Evolutionary conservation across 495 filamentous ascomycete genomes (phyloP).

Genomic region (Neurospora sp.): DNA sequence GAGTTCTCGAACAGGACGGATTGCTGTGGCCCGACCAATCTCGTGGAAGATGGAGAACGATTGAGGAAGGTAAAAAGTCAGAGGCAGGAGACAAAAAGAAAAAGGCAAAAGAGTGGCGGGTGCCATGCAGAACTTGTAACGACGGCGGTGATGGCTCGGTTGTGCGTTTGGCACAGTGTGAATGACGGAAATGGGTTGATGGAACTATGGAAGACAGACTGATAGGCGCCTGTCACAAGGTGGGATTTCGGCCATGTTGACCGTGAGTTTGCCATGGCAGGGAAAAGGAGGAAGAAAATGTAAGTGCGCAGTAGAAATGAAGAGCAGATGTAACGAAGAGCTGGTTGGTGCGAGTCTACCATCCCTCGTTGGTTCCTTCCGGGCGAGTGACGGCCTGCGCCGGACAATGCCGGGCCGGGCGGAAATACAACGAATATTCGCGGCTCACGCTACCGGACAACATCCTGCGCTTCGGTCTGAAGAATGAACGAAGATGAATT

Average conservation of each 20-base stretch:
- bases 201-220: neutral
- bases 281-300: neutral
- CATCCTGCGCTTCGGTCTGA: neutral
- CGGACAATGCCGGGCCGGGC: neutral
- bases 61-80: no score
- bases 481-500: neutral
- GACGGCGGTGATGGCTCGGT: neutral
- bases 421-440: neutral
- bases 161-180: no score
- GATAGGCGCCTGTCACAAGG: neutral
- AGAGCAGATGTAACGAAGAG: neutral
- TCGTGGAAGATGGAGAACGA: no score
- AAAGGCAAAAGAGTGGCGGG: neutral
- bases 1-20: no score
- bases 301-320: neutral
- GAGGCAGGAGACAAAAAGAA: no score
- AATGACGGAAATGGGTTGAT: neutral
- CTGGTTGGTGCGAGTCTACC: no score
- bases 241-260: neutral
- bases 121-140: neutral
- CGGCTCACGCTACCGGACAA: neutral
- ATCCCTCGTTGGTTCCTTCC: neutral
- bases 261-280: neutral
- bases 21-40: no score
- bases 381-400: neutral